These are phyloP conservation scores for Dioscorea zingiberensis DNA, from an alignment of 106 monocot species.

Conservation along the genomic window DNA sequence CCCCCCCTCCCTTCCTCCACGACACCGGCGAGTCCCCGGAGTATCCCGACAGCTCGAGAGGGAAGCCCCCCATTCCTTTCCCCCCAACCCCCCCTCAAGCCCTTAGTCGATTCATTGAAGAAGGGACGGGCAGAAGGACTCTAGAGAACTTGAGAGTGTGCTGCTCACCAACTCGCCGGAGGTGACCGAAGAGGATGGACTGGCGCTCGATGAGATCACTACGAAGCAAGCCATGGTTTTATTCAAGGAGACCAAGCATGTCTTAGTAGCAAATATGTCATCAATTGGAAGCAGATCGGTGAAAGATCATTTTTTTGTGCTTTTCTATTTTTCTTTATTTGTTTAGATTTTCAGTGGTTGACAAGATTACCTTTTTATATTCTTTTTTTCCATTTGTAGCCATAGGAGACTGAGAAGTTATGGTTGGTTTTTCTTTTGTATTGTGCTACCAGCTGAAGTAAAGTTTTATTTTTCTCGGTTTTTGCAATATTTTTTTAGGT, in stretches of 20 bases:
- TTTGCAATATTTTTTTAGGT: background rate
- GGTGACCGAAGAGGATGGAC: too few relatives aligned
- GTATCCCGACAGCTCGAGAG: too few relatives aligned
- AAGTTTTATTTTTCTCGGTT: conserved; percentile 1
- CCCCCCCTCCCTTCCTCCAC: too few relatives aligned
- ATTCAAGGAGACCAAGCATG: conserved; percentile 54
- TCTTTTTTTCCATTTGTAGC: too few relatives aligned
- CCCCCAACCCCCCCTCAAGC: too few relatives aligned
- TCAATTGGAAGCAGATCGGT: conserved; percentile 71
- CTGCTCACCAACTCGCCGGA: too few relatives aligned
- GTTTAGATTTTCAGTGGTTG: background rate
- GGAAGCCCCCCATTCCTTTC: too few relatives aligned
- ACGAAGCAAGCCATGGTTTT: conserved; percentile 53
- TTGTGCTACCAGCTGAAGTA: conserved; percentile 71
- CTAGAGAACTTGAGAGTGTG: too few relatives aligned
- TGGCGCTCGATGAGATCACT: conserved; percentile 53
- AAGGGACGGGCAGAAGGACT: too few relatives aligned
- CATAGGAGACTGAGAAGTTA: conserved; percentile 73
- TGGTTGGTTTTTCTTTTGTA: conserved; percentile 81
- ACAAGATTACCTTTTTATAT: conserved; percentile 7
- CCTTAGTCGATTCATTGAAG: too few relatives aligned
- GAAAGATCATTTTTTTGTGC: conserved; percentile 7
- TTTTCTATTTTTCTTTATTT: background rate
- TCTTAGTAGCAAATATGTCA: conserved; percentile 46
- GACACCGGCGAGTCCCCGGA: too few relatives aligned